These are phyloP conservation scores for Phialophora macrospora DNA, from an alignment of 2,329 filamentous ascomycete genomes.

Conservation along the genomic window DNA sequence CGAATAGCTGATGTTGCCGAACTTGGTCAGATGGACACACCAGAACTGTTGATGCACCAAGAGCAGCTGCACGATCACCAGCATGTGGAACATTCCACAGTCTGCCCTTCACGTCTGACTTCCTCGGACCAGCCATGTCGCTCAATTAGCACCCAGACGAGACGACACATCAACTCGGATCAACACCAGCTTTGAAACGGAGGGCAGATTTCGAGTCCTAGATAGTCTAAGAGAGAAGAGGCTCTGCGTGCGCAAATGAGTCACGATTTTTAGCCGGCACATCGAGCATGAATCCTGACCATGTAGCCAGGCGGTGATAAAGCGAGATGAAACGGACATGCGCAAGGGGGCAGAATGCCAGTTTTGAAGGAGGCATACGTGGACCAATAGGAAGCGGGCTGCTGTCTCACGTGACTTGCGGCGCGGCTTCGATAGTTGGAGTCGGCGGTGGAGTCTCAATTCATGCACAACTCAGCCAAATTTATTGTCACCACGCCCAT, in stretches of 20 bases:
- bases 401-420: neutral
- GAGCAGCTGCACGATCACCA: neutral
- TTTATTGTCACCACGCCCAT: conserved; percentile 17
- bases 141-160: neutral
- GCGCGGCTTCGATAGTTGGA: conserved; percentile 13
- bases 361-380: conserved; percentile 16
- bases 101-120: neutral
- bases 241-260: neutral
- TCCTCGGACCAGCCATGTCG: neutral
- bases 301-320: conserved; percentile 7
- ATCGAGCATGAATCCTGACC: neutral
- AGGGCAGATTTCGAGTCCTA: neutral
- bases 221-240: neutral
- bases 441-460: conserved; percentile 19
- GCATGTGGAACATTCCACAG: neutral
- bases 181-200: neutral
- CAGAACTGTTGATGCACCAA: neutral
- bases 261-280: conserved; percentile 5
- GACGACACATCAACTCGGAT: neutral
- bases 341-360: conserved; percentile 16
- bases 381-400: conserved; percentile 15
- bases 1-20: neutral
- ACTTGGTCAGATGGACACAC: neutral
- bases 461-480: conserved; percentile 18
- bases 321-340: conserved; percentile 24